phyloP scores from a whole-genome alignment of 164 flowering plant species.

The Liquidambar formosana region DNA sequence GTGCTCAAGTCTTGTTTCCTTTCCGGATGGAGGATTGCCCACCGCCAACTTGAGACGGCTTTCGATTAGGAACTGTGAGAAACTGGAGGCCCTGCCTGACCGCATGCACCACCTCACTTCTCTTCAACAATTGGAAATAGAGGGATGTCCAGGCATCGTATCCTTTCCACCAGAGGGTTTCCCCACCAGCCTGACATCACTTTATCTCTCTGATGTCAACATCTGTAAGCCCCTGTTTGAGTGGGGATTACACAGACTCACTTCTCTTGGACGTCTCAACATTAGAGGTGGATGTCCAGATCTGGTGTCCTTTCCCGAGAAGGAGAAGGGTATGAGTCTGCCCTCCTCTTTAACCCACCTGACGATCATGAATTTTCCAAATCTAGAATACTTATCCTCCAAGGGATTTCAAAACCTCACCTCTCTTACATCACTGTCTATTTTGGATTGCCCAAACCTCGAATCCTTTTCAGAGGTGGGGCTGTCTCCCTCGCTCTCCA shows the following conservation, averaged over 20 bases:
- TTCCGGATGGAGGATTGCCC: no score
- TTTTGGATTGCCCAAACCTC: no score
- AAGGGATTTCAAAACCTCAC: neutral
- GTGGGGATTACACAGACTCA: conserved; percentile 6
- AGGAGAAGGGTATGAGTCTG: neutral
- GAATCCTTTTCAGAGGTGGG: no score
- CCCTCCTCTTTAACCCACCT: conserved; percentile 1
- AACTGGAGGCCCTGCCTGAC: no score
- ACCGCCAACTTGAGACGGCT: no score
- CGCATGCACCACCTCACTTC: neutral
- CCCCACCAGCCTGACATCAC: conserved; percentile 8
- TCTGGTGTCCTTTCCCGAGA: conserved; percentile 13
- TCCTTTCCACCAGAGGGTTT: conserved; percentile 14
- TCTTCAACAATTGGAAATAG: neutral
- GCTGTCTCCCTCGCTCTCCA: no score
- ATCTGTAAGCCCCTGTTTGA: conserved; percentile 9
- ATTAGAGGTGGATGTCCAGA: conserved; percentile 10
- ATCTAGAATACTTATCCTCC: neutral
- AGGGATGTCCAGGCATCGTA: conserved; percentile 6
- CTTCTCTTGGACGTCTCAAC: conserved; percentile 1
- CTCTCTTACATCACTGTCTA: no score
- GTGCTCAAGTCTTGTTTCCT: no score
- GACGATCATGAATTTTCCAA: neutral
- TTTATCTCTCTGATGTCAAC: conserved; percentile 9
- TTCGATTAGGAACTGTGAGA: no score